Base-by-base conservation (phyloP, 2,329 filamentous ascomycete genomes). In the Allantophomopsis cytisporea region DNA sequence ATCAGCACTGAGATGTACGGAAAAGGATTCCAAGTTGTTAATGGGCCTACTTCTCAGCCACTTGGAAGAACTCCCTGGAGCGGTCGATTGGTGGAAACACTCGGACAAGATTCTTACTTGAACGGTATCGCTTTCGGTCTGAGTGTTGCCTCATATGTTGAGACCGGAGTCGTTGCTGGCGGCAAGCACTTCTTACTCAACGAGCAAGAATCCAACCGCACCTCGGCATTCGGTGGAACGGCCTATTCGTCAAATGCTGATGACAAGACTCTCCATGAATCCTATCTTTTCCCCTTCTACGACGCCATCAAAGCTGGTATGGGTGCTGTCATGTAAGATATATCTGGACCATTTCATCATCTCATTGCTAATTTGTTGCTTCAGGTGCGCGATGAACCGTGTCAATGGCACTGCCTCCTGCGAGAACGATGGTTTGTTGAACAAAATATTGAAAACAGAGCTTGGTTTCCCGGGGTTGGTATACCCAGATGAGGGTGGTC, bases 391-490 rank as follows among this genome's bases (percentile, higher is more conserved):
- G 11, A 91, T 91, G 50, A 80, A 83, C 48, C 78, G 82, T 51
- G 58, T 87, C 57, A 93, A 93, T 63, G 84, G 85, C 59, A 83
- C 75, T 14, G 86, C 86, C 49, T 71, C 61, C 23, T 89, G 84
- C 57, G 80, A 89, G 51, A 91, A 91, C 63, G 80, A 76, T 32
- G 77, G 80, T 50, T 62, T 80, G 4, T 61, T 86, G 47, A 91
- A 91, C 54, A 76, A 79, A 37, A 60, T 91, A 2, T 67, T 91
- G 49, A 91, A 91, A 62, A 72, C 73, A 23, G 83, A 91, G 59
- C 66, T 89, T 1, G 83, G 82, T 30, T 89, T 89, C 62, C 81
- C 85, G 46, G 83, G 83, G 0, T 85, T 85, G 51, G 70, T 89
- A 41, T 73, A 83, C 67, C 76, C 71, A n/a, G 84, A 93, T 56